phyloP scores from a whole-genome alignment of 306 rosid species.

The Quercus suber region DNA sequence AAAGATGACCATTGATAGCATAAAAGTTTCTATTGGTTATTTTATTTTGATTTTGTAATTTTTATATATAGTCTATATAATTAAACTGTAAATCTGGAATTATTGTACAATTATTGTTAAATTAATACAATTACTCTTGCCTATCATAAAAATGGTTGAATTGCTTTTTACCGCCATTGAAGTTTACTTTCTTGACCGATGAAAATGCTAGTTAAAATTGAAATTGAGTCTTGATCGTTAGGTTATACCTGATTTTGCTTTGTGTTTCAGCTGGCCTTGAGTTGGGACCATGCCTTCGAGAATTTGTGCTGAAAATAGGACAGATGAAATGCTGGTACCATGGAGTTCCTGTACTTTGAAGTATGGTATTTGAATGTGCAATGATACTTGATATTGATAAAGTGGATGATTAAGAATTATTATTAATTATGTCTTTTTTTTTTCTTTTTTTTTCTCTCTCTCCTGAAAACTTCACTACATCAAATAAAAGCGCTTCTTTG shows the following conservation, averaged over 20 bases:
- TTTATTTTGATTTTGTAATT: too few relatives aligned
- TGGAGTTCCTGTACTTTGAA: constrained; percentile 8
- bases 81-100: too few relatives aligned
- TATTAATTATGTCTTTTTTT: neutral
- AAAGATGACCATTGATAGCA: too few relatives aligned
- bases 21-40: too few relatives aligned
- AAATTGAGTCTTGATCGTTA: constrained; percentile 5
- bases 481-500: constrained; percentile 61
- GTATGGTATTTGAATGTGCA: constrained; percentile 3
- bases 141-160: too few relatives aligned
- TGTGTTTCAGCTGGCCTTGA: constrained; percentile 60
- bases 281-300: constrained; percentile 75
- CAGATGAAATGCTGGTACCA: constrained; percentile 82
- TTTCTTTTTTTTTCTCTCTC: too few relatives aligned
- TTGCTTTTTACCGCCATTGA: too few relatives aligned
- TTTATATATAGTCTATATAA: too few relatives aligned
- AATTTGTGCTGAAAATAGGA: constrained; percentile 83
- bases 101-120: too few relatives aligned
- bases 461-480: constrained; percentile 42
- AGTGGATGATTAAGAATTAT: neutral
- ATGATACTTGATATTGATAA: constrained; percentile 2
- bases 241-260: constrained; percentile 12
- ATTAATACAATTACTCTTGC: too few relatives aligned
- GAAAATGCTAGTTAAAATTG: too few relatives aligned
- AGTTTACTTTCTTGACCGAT: too few relatives aligned